These are phyloP conservation scores for Fusarium piperis DNA, from an alignment of 2,329 filamentous ascomycete species.

Conservation along the genomic window DNA sequence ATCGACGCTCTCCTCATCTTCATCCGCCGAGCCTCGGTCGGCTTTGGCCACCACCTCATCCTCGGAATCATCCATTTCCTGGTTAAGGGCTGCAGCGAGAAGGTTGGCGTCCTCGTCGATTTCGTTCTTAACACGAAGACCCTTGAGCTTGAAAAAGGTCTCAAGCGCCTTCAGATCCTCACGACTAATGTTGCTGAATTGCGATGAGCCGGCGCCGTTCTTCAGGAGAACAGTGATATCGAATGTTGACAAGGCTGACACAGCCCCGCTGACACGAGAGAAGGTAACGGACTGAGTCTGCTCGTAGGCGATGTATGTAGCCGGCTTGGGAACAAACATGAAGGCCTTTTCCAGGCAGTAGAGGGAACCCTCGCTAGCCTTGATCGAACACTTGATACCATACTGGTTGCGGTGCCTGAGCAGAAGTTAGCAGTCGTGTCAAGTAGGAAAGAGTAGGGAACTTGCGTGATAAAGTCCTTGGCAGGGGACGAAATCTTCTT, in stretches of 20 bases:
- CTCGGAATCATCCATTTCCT: constrained; percentile 84
- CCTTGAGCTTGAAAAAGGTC: constrained; percentile 96
- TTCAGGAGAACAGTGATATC: constrained; percentile 96
- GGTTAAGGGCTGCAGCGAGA: constrained; percentile 84
- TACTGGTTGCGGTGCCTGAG: constrained; percentile 85
- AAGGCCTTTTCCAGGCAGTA: constrained; percentile 98
- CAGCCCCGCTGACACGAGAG: constrained; percentile 92
- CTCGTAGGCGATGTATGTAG: constrained; percentile 96
- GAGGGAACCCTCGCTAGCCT: constrained; percentile 96
- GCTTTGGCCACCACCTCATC: constrained; percentile 79
- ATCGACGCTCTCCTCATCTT: constrained; percentile 94
- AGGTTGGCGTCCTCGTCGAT: constrained; percentile 91
- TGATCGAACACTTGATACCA: constrained; percentile 99
- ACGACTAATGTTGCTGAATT: constrained; percentile 99
- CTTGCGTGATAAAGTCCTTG: constrained; percentile 86
- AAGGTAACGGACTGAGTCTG: constrained; percentile 92
- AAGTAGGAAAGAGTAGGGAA: constrained; percentile 20
- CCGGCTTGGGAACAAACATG: constrained; percentile 98
- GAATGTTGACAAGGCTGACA: constrained; percentile 94
- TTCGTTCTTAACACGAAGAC: constrained; percentile 96
- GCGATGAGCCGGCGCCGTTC: constrained; percentile 84
- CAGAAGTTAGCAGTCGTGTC: constrained; percentile 42
- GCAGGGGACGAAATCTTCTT: constrained; percentile 96
- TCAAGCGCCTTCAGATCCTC: constrained; percentile 98
- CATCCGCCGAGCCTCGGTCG: constrained; percentile 90